Evolutionary conservation across 139 green algal genomes (phyloP).

Genomic region (Tetradesmus obliquus): DNA sequence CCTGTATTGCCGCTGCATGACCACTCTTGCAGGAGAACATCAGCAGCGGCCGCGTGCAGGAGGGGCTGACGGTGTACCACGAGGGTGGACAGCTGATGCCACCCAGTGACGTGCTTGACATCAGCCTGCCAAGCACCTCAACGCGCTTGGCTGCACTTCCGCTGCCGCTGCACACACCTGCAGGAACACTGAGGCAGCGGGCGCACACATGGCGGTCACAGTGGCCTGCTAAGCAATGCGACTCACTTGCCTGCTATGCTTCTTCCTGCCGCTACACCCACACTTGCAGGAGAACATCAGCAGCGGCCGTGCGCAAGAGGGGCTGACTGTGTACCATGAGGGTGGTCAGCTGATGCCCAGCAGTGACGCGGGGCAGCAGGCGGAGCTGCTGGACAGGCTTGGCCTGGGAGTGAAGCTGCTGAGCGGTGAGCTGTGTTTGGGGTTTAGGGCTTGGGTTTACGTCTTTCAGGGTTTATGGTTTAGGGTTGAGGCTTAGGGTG

Average conservation of each 20-base stretch:
- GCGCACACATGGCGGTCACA: no score
- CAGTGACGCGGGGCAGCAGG: background rate
- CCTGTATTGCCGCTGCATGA: no score
- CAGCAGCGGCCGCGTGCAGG: background rate
- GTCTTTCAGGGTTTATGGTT: no score
- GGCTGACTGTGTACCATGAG: background rate
- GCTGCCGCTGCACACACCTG: no score
- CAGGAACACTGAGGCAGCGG: no score
- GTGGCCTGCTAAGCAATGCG: no score
- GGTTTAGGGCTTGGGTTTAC: no score
- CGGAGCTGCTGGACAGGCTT: conserved; percentile 32
- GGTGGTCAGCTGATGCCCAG: background rate
- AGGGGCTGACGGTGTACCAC: background rate
- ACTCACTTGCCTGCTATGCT: no score
- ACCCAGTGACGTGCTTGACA: background rate
- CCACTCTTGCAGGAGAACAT: conserved; percentile 20
- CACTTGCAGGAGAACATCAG: conserved; percentile 3
- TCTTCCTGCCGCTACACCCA: background rate
- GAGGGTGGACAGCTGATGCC: background rate
- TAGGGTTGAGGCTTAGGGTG: no score
- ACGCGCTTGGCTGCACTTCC: no score
- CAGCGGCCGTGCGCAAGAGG: background rate
- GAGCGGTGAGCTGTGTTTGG: background rate
- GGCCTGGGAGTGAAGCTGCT: conserved; percentile 10
- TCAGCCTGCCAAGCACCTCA: no score